These are phyloP conservation scores for Colletotrichum spaethianum DNA, from an alignment of 2,329 filamentous ascomycete genomes.

Conservation along the genomic window DNA sequence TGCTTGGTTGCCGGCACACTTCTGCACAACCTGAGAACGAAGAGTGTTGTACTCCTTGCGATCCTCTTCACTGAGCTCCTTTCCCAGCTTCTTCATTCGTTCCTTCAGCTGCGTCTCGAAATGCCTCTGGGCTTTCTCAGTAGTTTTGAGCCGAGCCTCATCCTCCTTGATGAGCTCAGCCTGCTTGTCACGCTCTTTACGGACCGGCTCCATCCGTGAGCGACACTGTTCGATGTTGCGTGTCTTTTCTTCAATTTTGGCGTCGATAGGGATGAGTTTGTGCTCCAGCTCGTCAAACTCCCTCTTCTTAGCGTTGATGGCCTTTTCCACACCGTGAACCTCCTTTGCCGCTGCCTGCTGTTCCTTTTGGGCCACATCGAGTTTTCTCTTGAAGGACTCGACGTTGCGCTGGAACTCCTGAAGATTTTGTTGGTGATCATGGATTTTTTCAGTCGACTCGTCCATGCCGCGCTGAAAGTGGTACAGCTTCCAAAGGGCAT, in stretches of 20 bases:
- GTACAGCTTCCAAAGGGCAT: conserved; percentile 96
- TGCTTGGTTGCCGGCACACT: conserved; percentile 84
- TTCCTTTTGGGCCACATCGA: conserved; percentile 88
- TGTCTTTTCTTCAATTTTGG: conserved; percentile 87
- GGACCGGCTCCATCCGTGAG: conserved; percentile 77
- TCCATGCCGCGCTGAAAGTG: conserved; percentile 96
- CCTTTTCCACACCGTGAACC: conserved; percentile 85
- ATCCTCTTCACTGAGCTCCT: conserved; percentile 87
- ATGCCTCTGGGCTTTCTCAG: conserved; percentile 90
- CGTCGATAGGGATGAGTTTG: conserved; percentile 88
- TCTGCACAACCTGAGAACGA: conserved; percentile 86
- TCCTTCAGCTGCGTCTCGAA: conserved; percentile 92
- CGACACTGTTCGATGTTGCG: conserved; percentile 79
- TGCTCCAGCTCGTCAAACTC: conserved; percentile 90
- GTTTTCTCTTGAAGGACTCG: conserved; percentile 83
- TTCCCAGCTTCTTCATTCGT: conserved; percentile 87
- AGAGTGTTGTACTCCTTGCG: conserved; percentile 91
- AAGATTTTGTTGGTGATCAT: conserved; percentile 93
- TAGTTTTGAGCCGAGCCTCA: conserved; percentile 83
- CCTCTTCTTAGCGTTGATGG: conserved; percentile 88
- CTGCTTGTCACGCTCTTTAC: conserved; percentile 83
- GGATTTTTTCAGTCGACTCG: conserved; percentile 89
- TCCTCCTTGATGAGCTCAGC: conserved; percentile 78
- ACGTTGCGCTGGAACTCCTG: conserved; percentile 93
- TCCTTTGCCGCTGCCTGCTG: conserved; percentile 83